A percentile compares a stretch with the other conserved stretches of the same genome.
Evolutionary conservation across 352 stramenopile species (phyloP).

Genomic region (Salisapilia sapeloensis): DNA sequence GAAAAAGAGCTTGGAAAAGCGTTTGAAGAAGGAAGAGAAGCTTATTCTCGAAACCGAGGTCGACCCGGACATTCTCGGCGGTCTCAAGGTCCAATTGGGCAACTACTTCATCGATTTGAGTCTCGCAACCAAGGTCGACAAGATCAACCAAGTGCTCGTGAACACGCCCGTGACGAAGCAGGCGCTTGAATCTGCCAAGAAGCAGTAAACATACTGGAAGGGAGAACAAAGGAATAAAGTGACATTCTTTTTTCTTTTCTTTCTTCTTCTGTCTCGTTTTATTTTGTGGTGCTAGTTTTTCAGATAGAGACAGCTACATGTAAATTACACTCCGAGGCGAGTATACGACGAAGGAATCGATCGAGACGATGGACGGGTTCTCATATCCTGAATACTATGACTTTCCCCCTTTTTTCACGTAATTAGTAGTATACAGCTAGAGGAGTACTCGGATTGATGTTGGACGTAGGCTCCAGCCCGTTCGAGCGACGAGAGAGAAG

Average conservation of each 20-base stretch:
- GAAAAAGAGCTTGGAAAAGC: conserved; percentile 81
- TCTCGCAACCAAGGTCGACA: conserved; percentile 90
- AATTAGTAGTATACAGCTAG: no score
- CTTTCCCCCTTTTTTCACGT: conserved; percentile 80
- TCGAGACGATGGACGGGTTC: conserved; percentile 43
- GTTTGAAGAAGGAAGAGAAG: conserved; percentile 82
- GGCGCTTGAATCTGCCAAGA: no score
- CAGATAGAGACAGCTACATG: no score
- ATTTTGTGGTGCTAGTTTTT: no score
- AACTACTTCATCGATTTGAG: conserved; percentile 97
- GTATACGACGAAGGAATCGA: no score
- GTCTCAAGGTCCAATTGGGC: conserved; percentile 94
- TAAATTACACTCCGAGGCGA: no score
- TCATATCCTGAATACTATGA: conserved; percentile 77
- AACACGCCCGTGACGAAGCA: no score
- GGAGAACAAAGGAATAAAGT: no score
- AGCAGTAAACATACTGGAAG: no score
- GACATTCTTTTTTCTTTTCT: no score
- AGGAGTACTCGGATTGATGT: no score
- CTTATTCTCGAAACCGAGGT: conserved; percentile 86
- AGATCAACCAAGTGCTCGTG: conserved; percentile 78
- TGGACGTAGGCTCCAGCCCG: conserved; percentile 36
- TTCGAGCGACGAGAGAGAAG: conserved; percentile 72
- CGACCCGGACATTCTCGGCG: conserved; percentile 89
- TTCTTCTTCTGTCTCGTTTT: no score